phyloP scores from a whole-genome alignment of 106 monocot genomes.

The Cymbidium sinense region DNA sequence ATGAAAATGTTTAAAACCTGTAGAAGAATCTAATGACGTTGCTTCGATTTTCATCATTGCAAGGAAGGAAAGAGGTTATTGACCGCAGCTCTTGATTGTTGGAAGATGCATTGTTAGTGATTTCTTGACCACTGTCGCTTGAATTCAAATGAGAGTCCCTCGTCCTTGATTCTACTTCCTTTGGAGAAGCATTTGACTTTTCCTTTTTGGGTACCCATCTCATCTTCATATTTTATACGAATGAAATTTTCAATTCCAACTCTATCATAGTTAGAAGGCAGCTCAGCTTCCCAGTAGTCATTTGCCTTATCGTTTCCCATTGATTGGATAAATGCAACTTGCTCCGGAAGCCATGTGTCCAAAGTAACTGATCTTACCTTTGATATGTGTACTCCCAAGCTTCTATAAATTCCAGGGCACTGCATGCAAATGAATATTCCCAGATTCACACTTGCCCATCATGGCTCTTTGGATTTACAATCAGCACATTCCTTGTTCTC shows the following conservation, averaged over 20 bases:
- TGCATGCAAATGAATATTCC: conserved; percentile 98
- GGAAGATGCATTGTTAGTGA: conserved; percentile 16
- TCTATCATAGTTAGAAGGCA: conserved; percentile 89
- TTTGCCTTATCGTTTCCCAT: conserved; percentile 97
- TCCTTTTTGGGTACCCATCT: conserved; percentile 74
- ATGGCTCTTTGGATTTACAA: conserved; percentile 89
- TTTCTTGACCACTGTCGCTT: conserved; percentile 18
- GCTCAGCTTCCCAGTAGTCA: conserved; percentile 92
- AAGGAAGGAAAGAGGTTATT: no score
- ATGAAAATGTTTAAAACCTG: no score
- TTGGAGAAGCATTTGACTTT: conserved; percentile 26
- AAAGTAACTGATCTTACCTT: conserved; percentile 96
- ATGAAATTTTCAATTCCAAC: conserved; percentile 99
- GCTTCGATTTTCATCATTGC: no score
- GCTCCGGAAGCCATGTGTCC: conserved; percentile 98
- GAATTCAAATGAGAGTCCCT: conserved; percentile 9
- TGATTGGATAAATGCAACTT: conserved; percentile 92
- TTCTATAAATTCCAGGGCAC: conserved; percentile 96
- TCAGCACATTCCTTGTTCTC: no score
- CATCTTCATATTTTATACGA: conserved; percentile 93
- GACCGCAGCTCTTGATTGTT: conserved; percentile 27
- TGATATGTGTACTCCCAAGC: conserved; percentile 94
- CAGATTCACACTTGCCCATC: conserved; percentile 98
- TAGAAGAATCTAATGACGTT: no score
- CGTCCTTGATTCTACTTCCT: conserved; percentile 22